phyloP scores from a whole-genome alignment of 2,329 filamentous ascomycete species.

The Neofusicoccum cordaticola region DNA sequence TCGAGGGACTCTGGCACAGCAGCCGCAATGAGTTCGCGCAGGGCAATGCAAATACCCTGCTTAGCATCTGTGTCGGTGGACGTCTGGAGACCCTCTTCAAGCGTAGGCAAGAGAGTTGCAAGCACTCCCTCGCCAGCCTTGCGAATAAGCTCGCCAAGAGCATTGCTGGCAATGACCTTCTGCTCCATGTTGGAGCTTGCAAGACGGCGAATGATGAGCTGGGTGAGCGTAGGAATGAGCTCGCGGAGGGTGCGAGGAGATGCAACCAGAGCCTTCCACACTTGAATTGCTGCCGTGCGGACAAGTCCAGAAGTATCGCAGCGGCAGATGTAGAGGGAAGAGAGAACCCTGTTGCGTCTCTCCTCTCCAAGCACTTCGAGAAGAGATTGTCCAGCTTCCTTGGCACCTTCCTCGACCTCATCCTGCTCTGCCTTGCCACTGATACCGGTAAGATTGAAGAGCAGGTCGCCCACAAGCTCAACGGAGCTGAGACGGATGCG shows the following conservation, averaged over 20 bases:
- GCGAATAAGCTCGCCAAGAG: conserved; percentile 91
- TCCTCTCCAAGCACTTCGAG: conserved; percentile 93
- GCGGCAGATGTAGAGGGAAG: conserved; percentile 95
- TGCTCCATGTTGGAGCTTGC: conserved; percentile 98
- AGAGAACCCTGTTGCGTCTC: conserved; percentile 93
- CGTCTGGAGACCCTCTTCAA: conserved; percentile 80
- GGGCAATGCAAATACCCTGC: conserved; percentile 94
- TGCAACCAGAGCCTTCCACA: conserved; percentile 96
- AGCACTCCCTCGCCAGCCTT: conserved; percentile 95
- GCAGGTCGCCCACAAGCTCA: conserved; percentile 89
- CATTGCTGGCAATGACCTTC: conserved; percentile 97
- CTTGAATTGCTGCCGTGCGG: conserved; percentile 80
- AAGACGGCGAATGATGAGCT: conserved; percentile 88
- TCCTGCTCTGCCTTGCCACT: conserved; percentile 70
- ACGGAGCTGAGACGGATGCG: conserved; percentile 98
- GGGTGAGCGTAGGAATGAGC: conserved; percentile 88
- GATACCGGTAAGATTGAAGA: conserved; percentile 97
- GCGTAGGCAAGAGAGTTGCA: conserved; percentile 79
- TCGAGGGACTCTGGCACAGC: conserved; percentile 85
- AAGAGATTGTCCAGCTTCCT: conserved; percentile 87
- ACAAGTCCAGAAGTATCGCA: conserved; percentile 94
- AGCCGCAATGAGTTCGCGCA: conserved; percentile 88
- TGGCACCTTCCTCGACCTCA: conserved; percentile 74
- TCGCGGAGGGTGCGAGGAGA: conserved; percentile 92
- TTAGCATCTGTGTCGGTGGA: conserved; percentile 90